Base-by-base conservation (phyloP, 2,329 filamentous ascomycete genomes). In the Fusarium verticillioides region DNA sequence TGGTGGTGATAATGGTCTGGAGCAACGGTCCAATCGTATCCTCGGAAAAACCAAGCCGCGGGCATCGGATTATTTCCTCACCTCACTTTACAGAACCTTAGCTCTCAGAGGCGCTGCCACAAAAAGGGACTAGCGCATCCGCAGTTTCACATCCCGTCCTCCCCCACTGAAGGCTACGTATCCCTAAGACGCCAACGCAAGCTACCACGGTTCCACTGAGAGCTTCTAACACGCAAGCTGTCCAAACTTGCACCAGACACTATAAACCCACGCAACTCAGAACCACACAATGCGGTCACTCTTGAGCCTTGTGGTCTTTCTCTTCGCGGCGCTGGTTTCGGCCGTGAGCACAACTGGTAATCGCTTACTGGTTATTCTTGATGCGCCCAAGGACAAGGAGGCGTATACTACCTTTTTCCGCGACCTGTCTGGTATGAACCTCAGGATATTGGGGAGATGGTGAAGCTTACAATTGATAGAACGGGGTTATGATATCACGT, bases 351-450 rank as follows among this genome's bases (percentile, higher is more conserved):
- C 91, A 72, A 88, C 90, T 54, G 96, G 96, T 68, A 90, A 89
- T 82, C 90, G 94, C 80, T 84, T 98, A 83, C 87, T 99, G 79
- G 95, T 97, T 69, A 89, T 99, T 66, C 84, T 97, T 60, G 96
- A 98, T 79, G 93, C 97, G 78, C 87, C 90, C 72, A 88, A 89
- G 46, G 94, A 97, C 80, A 94, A 95, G 87, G 89, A 89, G 77
- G 89, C 89, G 75, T 99, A 97, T 84, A 93, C 93, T 66, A 92
- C 91, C 78, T 96, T 98, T 82, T 86, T 95, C 73, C 88, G 87
- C 63, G 93, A 95, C 80, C 82, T 96, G 67, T 87, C 90, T 80
- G 87, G 93, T 93, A 85, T 80, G 80, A 46, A 8, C 11, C 18
- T 9, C 18, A 19, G 4, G 9, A 8, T 21, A 21, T 46, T 46